These are phyloP conservation scores for Pythium folliculosum DNA, from an alignment of 352 stramenopile genomes.

Conservation along the genomic window DNA sequence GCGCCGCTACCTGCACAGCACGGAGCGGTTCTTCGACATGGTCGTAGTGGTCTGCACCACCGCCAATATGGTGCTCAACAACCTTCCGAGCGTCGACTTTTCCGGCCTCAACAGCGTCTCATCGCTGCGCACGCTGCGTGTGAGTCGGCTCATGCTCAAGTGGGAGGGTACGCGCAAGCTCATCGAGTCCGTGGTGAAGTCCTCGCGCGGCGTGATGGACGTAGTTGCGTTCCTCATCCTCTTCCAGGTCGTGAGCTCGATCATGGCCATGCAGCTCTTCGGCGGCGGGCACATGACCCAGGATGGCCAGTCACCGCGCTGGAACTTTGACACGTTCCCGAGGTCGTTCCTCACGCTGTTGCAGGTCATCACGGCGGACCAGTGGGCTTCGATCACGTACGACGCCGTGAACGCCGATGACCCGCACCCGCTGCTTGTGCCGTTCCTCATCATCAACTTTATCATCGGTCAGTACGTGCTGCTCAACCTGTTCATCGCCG, in stretches of 20 bases:
- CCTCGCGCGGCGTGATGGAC: constrained; percentile 74
- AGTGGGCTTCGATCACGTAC: constrained; percentile 79
- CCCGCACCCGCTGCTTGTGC: constrained; percentile 67
- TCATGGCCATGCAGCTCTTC: constrained; percentile 81
- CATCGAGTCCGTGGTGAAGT: constrained; percentile 78
- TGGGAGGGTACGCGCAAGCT: constrained; percentile 78
- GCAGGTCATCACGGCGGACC: constrained; percentile 77
- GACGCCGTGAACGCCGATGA: constrained; percentile 71
- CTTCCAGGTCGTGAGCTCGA: constrained; percentile 77
- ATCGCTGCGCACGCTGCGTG: constrained; percentile 69
- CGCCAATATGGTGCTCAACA: constrained; percentile 73
- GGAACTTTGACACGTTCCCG: constrained; percentile 79
- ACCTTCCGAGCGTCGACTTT: constrained; percentile 45
- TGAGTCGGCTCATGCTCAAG: constrained; percentile 78
- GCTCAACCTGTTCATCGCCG: constrained; percentile 82
- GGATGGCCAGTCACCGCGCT: constrained; percentile 53
- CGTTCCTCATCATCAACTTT: constrained; percentile 77
- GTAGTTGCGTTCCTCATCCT: constrained; percentile 75
- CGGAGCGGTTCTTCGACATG: constrained; percentile 72
- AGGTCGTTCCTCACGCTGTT: constrained; percentile 74
- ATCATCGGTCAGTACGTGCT: constrained; percentile 79
- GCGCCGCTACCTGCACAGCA: constrained; percentile 49
- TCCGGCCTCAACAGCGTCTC: constrained; percentile 68
- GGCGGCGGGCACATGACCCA: constrained; percentile 50
- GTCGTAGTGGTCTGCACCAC: constrained; percentile 71